phyloP scores from a whole-genome alignment of 345 rosid species.

The Conringia planisiliqua region DNA sequence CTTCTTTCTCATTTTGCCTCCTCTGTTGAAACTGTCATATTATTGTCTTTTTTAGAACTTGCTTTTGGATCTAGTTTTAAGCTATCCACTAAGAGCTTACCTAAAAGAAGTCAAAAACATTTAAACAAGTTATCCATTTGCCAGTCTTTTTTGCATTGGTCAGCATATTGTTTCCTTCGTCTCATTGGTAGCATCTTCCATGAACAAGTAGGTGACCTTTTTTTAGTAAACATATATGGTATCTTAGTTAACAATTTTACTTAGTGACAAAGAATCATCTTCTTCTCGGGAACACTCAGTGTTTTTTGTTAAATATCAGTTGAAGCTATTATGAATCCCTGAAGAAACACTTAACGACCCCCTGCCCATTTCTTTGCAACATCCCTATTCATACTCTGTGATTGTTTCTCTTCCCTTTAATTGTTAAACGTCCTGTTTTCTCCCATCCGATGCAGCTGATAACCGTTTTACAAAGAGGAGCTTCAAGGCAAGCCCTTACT shows the following conservation, averaged over 20 bases:
- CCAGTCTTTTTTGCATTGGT: constrained; percentile 1
- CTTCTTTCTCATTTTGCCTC: background rate
- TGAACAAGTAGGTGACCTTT: constrained; percentile 58
- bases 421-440: background rate
- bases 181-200: constrained; percentile 61
- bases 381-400: background rate
- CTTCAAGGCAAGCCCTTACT: constrained; percentile 21
- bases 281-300: background rate
- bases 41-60: background rate
- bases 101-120: constrained; percentile 10
- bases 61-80: constrained; percentile 11
- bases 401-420: background rate
- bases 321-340: background rate
- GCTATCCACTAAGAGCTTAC: constrained; percentile 1
- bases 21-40: constrained; percentile 16
- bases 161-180: constrained; percentile 1
- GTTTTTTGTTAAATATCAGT: background rate
- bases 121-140: constrained; percentile 1
- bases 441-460: constrained; percentile 36
- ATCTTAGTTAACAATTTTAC: background rate
- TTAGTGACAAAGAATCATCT: background rate
- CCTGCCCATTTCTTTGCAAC: background rate
- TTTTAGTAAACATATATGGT: background rate
- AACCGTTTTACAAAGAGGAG: constrained; percentile 12
- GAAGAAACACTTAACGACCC: background rate